Conservation (phyloP, 1,139 yeast species). For the Scheffersomyces parashehatae region DNA sequence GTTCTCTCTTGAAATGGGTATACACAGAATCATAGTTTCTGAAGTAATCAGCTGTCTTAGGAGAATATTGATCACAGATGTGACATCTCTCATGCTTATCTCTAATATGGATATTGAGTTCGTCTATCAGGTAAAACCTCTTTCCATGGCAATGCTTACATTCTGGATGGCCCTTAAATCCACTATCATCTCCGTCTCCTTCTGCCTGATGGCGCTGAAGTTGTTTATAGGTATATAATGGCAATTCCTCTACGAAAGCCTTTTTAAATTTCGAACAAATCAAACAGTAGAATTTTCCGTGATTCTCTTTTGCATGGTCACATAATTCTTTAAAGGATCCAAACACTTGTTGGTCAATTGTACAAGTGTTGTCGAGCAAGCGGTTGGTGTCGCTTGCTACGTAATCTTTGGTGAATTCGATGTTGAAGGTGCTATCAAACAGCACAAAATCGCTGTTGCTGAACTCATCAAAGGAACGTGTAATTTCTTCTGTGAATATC, state of each 20-base stretch:
- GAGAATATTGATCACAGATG: slow-evolving; percentile 75
- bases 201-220: slow-evolving; percentile 67
- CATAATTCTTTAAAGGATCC: slow-evolving; percentile 56
- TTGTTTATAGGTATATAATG: slow-evolving; percentile 59
- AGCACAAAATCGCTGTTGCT: slow-evolving; percentile 27
- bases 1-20: slow-evolving; percentile 70
- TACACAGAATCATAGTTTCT: slow-evolving; percentile 72
- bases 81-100: slow-evolving; percentile 87
- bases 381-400: slow-evolving; percentile 47
- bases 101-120: slow-evolving; percentile 77
- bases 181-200: slow-evolving; percentile 59
- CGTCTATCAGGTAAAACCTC: slow-evolving; percentile 88
- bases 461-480: slow-evolving; percentile 43
- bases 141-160: slow-evolving; percentile 78
- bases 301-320: slow-evolving; percentile 64
- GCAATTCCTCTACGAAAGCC: slow-evolving; percentile 73
- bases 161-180: slow-evolving; percentile 87
- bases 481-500: slow-evolving; percentile 55
- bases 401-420: slow-evolving; percentile 51
- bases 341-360: slow-evolving; percentile 47
- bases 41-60: slow-evolving; percentile 74
- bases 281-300: slow-evolving; percentile 65
- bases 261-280: slow-evolving; percentile 76
- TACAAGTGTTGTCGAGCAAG: slow-evolving; percentile 61
- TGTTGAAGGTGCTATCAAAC: slow-evolving; percentile 44